Evolutionary conservation across 306 rosid species (phyloP).

Genomic region (Malus asiatica): DNA sequence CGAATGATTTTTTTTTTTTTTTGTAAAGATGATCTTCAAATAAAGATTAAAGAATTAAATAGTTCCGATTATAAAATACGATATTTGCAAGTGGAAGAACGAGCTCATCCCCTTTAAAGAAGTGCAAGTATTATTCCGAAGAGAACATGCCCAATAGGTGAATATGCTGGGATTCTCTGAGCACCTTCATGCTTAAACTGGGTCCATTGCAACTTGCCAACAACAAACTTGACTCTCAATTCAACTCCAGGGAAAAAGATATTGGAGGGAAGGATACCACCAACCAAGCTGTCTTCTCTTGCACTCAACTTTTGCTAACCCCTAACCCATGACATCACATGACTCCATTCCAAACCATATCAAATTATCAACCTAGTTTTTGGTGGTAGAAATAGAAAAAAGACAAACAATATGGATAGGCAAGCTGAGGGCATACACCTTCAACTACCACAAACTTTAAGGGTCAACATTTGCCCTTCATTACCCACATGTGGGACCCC

Average conservation of each 20-base stretch:
- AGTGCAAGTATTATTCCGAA: too few species aligned
- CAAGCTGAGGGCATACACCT: conserved; percentile 1
- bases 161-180: conserved; percentile 6
- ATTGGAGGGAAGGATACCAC: not conserved
- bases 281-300: not conserved
- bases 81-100: too few species aligned
- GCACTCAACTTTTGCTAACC: not conserved
- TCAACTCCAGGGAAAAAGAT: not conserved
- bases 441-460: conserved; percentile 28
- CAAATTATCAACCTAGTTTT: not conserved
- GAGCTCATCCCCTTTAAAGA: not conserved
- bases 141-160: conserved; percentile 1
- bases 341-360: too few species aligned
- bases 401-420: conserved; percentile 24
- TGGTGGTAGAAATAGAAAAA: not conserved
- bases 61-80: too few species aligned
- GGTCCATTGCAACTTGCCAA: conserved; percentile 2
- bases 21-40: too few species aligned
- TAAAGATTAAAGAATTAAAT: too few species aligned
- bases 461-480: conserved; percentile 8
- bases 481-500: conserved; percentile 14
- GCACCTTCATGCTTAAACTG: not conserved
- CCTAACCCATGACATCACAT: too few species aligned
- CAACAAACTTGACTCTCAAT: not conserved
- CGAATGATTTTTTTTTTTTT: not conserved